Percentiles rank a stretch among this genome's conserved stretches.
phyloP scores from a whole-genome alignment of 768 basidiomycete genomes.

The Trametes elegans region DNA sequence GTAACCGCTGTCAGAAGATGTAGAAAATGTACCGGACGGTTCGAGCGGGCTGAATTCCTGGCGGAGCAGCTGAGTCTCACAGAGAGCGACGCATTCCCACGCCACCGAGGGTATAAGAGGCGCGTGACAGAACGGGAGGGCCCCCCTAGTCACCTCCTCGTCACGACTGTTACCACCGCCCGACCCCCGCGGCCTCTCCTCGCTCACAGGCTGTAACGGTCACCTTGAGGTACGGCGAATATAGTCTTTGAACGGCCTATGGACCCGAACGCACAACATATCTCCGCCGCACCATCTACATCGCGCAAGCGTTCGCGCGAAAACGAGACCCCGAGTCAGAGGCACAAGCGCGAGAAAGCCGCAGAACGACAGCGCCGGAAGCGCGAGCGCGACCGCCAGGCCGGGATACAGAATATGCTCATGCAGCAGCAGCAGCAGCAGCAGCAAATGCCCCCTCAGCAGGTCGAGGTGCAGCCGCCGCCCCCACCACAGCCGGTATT shows the following conservation, averaged over 20 bases:
- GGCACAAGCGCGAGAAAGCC: slow-evolving; percentile 81
- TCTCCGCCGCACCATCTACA: slow-evolving; percentile 23
- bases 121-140: slow-evolving; percentile 26
- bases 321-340: slow-evolving; percentile 71
- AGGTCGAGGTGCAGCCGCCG: slow-evolving; percentile 18
- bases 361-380: slow-evolving; percentile 83
- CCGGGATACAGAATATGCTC: slow-evolving; percentile 28
- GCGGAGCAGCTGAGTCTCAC: slow-evolving; percentile 10
- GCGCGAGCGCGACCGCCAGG: slow-evolving; percentile 64
- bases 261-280: slow-evolving; percentile 22
- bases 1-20: background rate
- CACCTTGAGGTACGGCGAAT: slow-evolving; percentile 15
- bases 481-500: slow-evolving; percentile 11
- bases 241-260: slow-evolving; percentile 22
- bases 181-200: slow-evolving; percentile 14
- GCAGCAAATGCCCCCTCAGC: slow-evolving; percentile 20
- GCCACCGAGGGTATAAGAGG: slow-evolving; percentile 29
- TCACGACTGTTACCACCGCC: slow-evolving; percentile 34
- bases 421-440: slow-evolving; percentile 28
- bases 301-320: slow-evolving; percentile 61
- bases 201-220: slow-evolving; percentile 17
- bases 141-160: slow-evolving; percentile 30
- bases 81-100: slow-evolving; percentile 22
- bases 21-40: background rate
- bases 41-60: background rate